phyloP scores from a whole-genome alignment of 345 rosid genomes.

The Mallotus nudiflorus region DNA sequence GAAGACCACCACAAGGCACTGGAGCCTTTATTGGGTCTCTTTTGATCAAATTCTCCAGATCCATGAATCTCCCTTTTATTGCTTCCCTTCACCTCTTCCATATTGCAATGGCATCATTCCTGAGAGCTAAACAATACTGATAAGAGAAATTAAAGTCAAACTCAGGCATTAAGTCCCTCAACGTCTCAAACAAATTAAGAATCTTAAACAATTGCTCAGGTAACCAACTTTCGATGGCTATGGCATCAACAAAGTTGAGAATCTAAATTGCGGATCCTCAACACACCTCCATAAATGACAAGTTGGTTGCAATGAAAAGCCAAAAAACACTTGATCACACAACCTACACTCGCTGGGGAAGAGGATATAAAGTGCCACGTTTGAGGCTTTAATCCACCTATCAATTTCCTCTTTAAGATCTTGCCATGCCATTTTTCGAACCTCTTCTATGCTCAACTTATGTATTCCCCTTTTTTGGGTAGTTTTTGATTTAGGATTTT shows the following conservation, averaged over 20 bases:
- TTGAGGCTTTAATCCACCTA: constrained; percentile 81
- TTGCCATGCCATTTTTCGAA: constrained; percentile 73
- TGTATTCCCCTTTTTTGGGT: too few relatives aligned
- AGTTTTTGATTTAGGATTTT: too few relatives aligned
- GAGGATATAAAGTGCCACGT: constrained; percentile 68
- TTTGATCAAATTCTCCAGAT: constrained; percentile 80
- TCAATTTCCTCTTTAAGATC: constrained; percentile 83
- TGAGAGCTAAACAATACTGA: too few relatives aligned
- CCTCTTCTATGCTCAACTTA: too few relatives aligned
- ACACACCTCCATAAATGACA: constrained; percentile 96
- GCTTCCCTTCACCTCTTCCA: constrained; percentile 85
- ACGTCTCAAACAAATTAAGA: too few relatives aligned
- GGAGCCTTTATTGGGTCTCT: constrained; percentile 84
- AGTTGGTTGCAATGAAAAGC: constrained; percentile 69
- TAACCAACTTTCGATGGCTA: constrained; percentile 73
- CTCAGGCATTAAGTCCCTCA: too few relatives aligned
- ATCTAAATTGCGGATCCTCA: too few relatives aligned
- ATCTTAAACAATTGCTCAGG: constrained; percentile 90
- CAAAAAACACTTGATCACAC: constrained; percentile 80
- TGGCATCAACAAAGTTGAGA: constrained; percentile 68
- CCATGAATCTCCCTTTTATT: constrained; percentile 84
- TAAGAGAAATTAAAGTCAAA: too few relatives aligned
- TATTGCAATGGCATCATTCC: constrained; percentile 67
- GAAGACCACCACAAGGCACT: constrained; percentile 83
- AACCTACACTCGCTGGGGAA: constrained; percentile 94